These are phyloP conservation scores for Apocynum venetum DNA, from an alignment of 257 asterid genomes.

Conservation along the genomic window DNA sequence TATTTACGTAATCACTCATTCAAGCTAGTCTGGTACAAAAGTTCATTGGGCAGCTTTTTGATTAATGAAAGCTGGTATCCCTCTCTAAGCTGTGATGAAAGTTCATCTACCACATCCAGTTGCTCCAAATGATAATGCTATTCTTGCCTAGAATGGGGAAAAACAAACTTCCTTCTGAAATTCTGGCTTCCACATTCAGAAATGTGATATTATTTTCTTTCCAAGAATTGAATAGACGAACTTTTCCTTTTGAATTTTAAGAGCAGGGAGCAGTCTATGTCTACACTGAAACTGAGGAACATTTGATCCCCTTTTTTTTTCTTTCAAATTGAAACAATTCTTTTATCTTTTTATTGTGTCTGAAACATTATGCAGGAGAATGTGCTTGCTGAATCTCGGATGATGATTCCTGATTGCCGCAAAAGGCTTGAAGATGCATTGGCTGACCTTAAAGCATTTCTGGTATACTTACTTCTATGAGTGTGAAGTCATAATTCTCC, in stretches of 20 bases:
- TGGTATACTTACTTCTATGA: conserved; percentile 35
- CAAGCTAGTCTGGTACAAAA: no score
- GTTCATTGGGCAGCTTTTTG: no score
- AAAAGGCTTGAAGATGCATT: conserved; percentile 79
- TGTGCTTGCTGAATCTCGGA: conserved; percentile 87
- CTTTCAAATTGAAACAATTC: background rate
- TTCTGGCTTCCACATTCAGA: background rate
- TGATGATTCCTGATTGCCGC: conserved; percentile 94
- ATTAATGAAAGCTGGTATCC: no score
- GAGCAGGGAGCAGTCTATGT: background rate
- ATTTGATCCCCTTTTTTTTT: background rate
- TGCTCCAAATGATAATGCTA: no score
- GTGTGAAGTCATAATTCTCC: background rate
- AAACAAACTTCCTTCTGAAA: no score
- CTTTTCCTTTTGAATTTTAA: background rate
- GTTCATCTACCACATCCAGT: no score
- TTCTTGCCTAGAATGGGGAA: no score
- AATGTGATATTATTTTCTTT: no score
- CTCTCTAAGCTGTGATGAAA: no score
- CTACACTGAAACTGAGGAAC: background rate
- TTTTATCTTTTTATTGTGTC: background rate
- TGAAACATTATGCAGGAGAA: conserved; percentile 52
- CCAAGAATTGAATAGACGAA: background rate
- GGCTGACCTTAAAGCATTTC: conserved; percentile 64
- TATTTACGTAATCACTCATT: background rate